phyloP scores from a whole-genome alignment of 2,329 filamentous ascomycete species.

The Mycocentrospora acerina region DNA sequence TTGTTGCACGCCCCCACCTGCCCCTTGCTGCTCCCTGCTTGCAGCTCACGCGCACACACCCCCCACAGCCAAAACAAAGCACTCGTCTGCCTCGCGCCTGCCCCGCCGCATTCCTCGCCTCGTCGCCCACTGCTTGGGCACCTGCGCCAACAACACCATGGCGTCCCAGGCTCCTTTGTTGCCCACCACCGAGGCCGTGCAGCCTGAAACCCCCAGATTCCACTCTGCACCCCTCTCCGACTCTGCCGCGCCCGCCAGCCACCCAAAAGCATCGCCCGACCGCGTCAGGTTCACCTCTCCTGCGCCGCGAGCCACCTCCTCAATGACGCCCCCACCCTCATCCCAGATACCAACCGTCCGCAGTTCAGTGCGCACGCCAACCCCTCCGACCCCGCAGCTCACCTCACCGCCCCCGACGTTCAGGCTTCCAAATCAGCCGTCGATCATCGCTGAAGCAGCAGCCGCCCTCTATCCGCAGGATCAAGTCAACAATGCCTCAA shows the following conservation, averaged over 20 bases:
- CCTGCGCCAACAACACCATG: conserved; percentile 29
- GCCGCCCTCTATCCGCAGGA: conserved; percentile 51
- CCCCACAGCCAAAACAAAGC: conserved; percentile 10
- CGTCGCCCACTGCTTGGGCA: conserved; percentile 25
- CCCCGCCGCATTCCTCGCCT: conserved; percentile 23
- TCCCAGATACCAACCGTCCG: conserved; percentile 54
- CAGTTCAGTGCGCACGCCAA: conserved; percentile 49
- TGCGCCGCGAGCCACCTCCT: conserved; percentile 49
- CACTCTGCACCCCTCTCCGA: conserved; percentile 21
- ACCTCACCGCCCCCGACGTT: conserved; percentile 52
- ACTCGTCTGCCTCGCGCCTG: conserved; percentile 2
- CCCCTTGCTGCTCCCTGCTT: conserved; percentile 1
- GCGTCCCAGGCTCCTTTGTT: conserved; percentile 32
- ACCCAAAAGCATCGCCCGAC: conserved; percentile 27
- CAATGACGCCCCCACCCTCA: conserved; percentile 66
- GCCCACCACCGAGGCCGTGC: conserved; percentile 33
- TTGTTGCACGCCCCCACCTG: too few species aligned
- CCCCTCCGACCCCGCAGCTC: conserved; percentile 52
- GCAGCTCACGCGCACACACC: conserved; percentile 5
- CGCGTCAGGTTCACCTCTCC: conserved; percentile 38
- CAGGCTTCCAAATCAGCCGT: conserved; percentile 28
- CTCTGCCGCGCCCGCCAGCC: conserved; percentile 15
- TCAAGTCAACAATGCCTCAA: conserved; percentile 55
- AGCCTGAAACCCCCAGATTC: conserved; percentile 27
- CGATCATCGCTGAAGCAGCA: conserved; percentile 30